Evolutionary conservation across 345 rosid genomes (phyloP), one percentile per base, ranked within the genome.

Genomic region (Syzygium jambos): DNA sequence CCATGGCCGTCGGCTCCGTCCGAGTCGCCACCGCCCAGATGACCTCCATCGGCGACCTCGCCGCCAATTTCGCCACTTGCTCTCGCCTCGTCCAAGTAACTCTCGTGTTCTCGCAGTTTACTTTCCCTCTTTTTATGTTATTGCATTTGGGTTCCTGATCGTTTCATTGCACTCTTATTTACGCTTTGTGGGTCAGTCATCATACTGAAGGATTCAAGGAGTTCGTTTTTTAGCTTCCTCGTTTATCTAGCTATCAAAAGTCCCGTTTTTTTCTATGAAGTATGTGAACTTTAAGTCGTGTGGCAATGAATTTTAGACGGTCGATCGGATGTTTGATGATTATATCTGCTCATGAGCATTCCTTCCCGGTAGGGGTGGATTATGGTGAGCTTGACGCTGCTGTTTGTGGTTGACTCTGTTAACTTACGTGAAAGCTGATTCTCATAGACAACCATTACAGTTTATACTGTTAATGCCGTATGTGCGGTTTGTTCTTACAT

Each of bases 11-110:
- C 85, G 91, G 89, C 85, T 90, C 93, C 1, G 95, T 94, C 91
- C 96, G 98, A 85, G 95, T 97, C 77, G 99, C 98, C 84, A 98
- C 97, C n/a, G 97, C 93, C 87, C 99, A 96, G 94, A 97, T 97
- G 98, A 96, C 99, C 52, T 96, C 99, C 46, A 84, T 95, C 92
- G 95, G 94, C 93, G 98, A 97, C 87, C 88, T 96, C 84, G 94
- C 97, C 85, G 53, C 95, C 90, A 97, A 97, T 87, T 94, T 95
- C 90, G 92, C 96, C 86, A 94, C 99, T 86, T 97, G 99, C 92
- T 92, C 98, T 86, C 96, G 96, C 91, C 98, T 97, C 63, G 96
- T 92, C 84, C 95, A 95, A 89, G 99, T 97, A 88, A 59, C 51
- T 11, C 77, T 22, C 23, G 6, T 11, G 85, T 49, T 85, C 68